phyloP scores from a whole-genome alignment of 2,329 filamentous ascomycete genomes.

The Aspergillus ochraceus region DNA sequence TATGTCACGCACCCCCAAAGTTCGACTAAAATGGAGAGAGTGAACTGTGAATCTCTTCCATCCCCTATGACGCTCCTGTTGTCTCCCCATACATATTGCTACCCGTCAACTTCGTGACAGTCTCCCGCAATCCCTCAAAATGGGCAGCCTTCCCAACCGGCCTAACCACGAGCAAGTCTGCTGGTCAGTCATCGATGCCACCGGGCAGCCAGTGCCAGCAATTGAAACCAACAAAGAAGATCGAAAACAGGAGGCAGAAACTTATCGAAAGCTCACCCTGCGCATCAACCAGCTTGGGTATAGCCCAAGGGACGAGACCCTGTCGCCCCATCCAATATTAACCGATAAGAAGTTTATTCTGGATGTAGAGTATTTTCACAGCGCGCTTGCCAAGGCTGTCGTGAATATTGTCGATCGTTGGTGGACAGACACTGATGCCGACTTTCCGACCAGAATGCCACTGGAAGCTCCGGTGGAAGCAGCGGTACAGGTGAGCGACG shows the following conservation, averaged over 20 bases:
- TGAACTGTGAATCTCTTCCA: not conserved
- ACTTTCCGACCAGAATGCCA: slow-evolving; percentile 27
- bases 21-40: not conserved
- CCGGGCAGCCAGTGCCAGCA: not conserved
- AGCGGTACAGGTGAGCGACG: slow-evolving; percentile 18
- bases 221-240: not conserved
- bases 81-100: not conserved
- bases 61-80: not conserved
- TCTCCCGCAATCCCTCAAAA: not conserved
- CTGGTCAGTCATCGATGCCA: not conserved
- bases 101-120: not conserved
- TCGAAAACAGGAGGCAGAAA: not conserved
- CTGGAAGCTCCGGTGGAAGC: slow-evolving; percentile 26
- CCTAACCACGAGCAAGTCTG: slow-evolving; percentile 2
- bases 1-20: not conserved
- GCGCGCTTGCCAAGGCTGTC: slow-evolving; percentile 22
- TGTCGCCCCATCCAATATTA: slow-evolving; percentile 3
- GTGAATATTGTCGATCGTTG: slow-evolving; percentile 28
- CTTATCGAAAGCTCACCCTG: not conserved
- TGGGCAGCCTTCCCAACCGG: not conserved
- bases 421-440: slow-evolving; percentile 24
- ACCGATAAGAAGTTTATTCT: not conserved
- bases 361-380: slow-evolving; percentile 14
- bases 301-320: not conserved
- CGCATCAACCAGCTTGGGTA: not conserved